A percentile compares a stretch with the other conserved stretches of the same genome.
These are phyloP conservation scores for Talaromyces sp. DNA, from an alignment of 2,329 filamentous ascomycete genomes.

Conservation along the genomic window DNA sequence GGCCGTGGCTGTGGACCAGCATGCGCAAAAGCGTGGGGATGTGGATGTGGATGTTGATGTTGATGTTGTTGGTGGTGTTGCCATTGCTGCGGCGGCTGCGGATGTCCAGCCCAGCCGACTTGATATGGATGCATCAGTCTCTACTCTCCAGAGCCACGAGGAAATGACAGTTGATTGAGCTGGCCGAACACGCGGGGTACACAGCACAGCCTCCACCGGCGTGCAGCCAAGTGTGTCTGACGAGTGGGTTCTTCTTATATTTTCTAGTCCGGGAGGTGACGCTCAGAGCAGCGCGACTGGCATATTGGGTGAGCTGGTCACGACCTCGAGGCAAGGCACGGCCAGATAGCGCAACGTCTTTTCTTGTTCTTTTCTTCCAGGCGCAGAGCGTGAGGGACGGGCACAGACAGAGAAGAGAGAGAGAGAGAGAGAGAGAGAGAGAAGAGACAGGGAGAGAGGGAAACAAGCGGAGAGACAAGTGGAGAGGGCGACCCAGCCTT, in stretches of 20 bases:
- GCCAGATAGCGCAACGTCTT: background rate
- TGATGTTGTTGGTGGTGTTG: slow-evolving; percentile 9
- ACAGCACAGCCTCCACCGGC: background rate
- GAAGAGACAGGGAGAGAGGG: background rate
- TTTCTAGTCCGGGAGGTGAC: background rate
- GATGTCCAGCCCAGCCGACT: background rate
- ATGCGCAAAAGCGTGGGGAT: background rate
- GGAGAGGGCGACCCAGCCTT: background rate
- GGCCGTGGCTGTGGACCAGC: background rate
- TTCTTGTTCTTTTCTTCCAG: background rate
- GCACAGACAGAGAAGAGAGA: background rate
- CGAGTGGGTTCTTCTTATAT: background rate
- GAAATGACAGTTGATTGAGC: background rate
- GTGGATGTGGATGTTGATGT: no score
- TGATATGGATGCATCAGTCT: background rate
- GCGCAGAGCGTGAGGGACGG: background rate
- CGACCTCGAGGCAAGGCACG: background rate
- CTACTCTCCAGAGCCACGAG: background rate
- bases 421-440: background rate
- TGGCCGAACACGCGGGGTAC: background rate
- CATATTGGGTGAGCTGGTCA: background rate
- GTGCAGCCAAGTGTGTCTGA: background rate
- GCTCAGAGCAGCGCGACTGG: background rate
- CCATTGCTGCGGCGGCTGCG: background rate
- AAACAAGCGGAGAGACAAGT: background rate